A percentile compares a stretch with the other conserved stretches of the same genome.
Conservation (phyloP, 441 rosid genomes). For the Macaranga tanarius region DNA sequence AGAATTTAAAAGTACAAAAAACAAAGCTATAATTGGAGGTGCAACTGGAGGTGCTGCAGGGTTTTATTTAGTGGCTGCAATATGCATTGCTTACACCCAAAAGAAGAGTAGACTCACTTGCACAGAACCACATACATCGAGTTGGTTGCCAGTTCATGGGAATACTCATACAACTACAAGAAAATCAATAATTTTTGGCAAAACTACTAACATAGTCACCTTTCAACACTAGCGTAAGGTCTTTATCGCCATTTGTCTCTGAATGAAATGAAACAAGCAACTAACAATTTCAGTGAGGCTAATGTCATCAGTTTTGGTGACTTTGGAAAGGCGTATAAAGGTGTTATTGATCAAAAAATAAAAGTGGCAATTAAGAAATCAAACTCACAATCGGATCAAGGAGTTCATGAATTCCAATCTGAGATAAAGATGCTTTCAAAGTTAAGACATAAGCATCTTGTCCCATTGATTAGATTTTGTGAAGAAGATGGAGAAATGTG, state of each 20-base stretch:
- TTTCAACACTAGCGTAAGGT: constrained; percentile 54
- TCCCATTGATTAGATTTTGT: constrained; percentile 70
- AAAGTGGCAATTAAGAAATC: constrained; percentile 70
- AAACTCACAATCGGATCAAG: constrained; percentile 74
- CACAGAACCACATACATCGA: constrained; percentile 39
- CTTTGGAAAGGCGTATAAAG: constrained; percentile 73
- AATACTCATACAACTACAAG: constrained; percentile 42
- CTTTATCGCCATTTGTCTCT: constrained; percentile 60
- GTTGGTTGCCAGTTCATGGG: constrained; percentile 57
- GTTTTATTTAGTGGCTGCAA: constrained; percentile 44
- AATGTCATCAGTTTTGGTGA: constrained; percentile 72
- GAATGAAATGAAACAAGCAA: constrained; percentile 50
- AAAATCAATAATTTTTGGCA: constrained; percentile 45
- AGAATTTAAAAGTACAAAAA: constrained; percentile 6
- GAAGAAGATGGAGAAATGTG: constrained; percentile 75
- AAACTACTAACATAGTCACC: constrained; percentile 41
- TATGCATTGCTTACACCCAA: constrained; percentile 35
- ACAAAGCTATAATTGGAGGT: constrained; percentile 34
- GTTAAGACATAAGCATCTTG: constrained; percentile 73
- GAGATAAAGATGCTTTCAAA: constrained; percentile 77
- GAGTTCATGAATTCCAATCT: constrained; percentile 62
- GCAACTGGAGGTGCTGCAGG: constrained; percentile 64
- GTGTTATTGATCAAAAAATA: constrained; percentile 43
- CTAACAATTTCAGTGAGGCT: constrained; percentile 57
- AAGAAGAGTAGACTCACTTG: constrained; percentile 34